Evolutionary conservation across 805 yeast genomes (phyloP), one percentile per base, ranked within the genome.

Genomic region (Cyberlindnera americana): DNA sequence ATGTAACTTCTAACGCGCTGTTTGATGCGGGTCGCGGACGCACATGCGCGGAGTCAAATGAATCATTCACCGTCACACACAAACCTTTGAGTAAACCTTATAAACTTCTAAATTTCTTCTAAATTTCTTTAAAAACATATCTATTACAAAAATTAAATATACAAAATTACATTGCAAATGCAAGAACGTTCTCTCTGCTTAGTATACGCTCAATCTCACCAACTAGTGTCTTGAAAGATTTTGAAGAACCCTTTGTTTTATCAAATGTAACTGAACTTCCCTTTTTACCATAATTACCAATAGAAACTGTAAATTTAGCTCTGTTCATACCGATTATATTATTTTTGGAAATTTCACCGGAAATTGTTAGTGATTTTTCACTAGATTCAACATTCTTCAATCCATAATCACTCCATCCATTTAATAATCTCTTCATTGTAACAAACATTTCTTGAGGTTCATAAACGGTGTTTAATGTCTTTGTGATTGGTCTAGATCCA

Each of bases 371-470:
- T 6, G 64, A 58, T 4, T 64, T 59, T 16, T 67, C 64, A 48
- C 72, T 72, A 33, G 73, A 61, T 27, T 61, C 64, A 43, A 83
- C 67, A 44, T 77, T 71, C 48, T 73, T 75, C 51, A 83, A 61
- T 8, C 93, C 91, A 52, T 82, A 82, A 44, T 73, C 77, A 12
- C 77, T 72, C 93, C 93, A 83, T 14, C 82, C 77, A 32, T 61
- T 66, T 48, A 83, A 64, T 40, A 83, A 69, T 31, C 83, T 76
- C 55, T 66, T 72, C 50, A 83, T 62, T 3, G 88, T 87, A 31
- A 77, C 75, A 44, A 75, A 72, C 70, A 83, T 70, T 55, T 83
- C 87, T 19, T 65, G 72, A 42, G 64, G 56, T 26, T 49, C 59
- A 32, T 60, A 52, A 8, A 66, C 61, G 7, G 56, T 57, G 14